Conservation (phyloP, 129 eudicot genomes). For the Tagetes erecta region DNA sequence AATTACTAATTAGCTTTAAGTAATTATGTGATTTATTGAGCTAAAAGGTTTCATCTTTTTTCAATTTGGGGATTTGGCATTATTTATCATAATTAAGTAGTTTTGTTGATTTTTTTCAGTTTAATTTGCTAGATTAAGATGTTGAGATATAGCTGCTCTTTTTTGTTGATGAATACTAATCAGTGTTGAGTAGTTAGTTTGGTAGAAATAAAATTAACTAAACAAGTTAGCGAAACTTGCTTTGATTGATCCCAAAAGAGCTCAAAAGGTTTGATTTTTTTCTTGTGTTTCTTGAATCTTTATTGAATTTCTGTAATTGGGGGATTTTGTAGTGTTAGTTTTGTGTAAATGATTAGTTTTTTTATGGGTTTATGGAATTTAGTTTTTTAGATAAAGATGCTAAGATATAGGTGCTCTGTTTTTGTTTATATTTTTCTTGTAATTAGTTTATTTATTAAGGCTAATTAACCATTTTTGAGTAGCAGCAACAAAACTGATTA, state of each 20-base stretch:
- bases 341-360: background rate
- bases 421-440: background rate
- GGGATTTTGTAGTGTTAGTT: slow-evolving; percentile 1
- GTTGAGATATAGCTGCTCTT: too few species aligned
- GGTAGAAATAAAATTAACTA: too few species aligned
- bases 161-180: too few species aligned
- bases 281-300: background rate
- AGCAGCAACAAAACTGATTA: background rate
- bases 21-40: too few species aligned
- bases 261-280: background rate
- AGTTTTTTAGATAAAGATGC: background rate
- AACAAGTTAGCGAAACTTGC: slow-evolving; percentile 36
- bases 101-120: too few species aligned
- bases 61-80: too few species aligned
- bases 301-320: background rate
- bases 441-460: background rate
- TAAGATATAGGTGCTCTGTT: background rate
- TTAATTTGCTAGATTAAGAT: too few species aligned
- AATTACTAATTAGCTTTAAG: background rate
- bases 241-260: too few species aligned
- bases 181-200: too few species aligned
- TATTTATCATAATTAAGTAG: too few species aligned
- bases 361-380: background rate
- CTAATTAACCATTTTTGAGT: background rate
- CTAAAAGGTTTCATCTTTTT: too few species aligned